phyloP scores from a whole-genome alignment of 805 yeast species.

The Starmera pachycereana region DNA sequence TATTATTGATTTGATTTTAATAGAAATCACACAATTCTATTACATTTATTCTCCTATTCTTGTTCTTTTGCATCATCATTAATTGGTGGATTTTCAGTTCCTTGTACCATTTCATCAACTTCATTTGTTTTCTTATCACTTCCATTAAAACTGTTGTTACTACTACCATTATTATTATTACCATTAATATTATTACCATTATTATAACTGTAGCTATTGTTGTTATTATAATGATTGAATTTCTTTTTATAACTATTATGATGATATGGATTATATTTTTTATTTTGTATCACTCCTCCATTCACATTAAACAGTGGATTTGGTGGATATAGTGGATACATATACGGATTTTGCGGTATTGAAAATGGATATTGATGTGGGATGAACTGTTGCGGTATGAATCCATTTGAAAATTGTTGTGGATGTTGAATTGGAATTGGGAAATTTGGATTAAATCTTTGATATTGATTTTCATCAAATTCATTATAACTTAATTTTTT shows the following conservation, averaged over 20 bases:
- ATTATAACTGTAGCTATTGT: slow-evolving; percentile 1
- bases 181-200: slow-evolving; percentile 2
- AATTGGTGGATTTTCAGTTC: no score
- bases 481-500: slow-evolving; percentile 3
- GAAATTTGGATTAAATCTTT: background rate
- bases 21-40: no score
- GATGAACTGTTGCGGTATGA: background rate
- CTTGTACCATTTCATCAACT: no score
- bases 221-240: slow-evolving; percentile 2
- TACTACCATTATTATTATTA: slow-evolving; percentile 1
- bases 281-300: background rate
- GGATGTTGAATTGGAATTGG: background rate
- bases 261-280: background rate
- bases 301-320: slow-evolving; percentile 1
- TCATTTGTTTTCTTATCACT: no score
- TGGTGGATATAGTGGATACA: background rate
- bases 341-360: slow-evolving; percentile 2
- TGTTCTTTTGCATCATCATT: slow-evolving; percentile 4
- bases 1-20: no score
- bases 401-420: background rate
- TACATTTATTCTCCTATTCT: no score
- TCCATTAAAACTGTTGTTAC: no score
- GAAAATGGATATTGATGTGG: background rate
- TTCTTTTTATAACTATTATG: slow-evolving; percentile 5
- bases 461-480: slow-evolving; percentile 3